Conservation (phyloP, 2,329 filamentous ascomycete species). For the Hypoxylon rubiginosum region DNA sequence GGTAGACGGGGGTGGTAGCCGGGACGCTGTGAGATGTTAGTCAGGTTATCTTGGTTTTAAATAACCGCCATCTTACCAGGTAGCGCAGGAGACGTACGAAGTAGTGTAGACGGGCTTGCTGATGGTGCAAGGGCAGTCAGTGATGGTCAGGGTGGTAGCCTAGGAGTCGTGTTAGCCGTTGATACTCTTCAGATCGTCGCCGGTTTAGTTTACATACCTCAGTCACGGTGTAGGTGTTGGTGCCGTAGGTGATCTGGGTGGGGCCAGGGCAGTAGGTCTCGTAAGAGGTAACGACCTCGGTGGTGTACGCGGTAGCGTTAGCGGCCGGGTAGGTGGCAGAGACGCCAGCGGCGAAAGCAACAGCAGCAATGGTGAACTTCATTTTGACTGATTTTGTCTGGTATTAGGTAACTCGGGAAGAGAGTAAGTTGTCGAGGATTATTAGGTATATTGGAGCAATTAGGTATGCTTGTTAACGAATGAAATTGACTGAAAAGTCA, state of each 20-base stretch:
- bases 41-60: slow-evolving; percentile 3
- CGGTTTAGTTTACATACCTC: slow-evolving; percentile 60
- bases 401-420: slow-evolving; percentile 56
- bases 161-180: slow-evolving; percentile 53
- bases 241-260: slow-evolving; percentile 73
- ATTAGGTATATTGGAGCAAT: slow-evolving; percentile 49
- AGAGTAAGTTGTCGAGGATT: slow-evolving; percentile 52
- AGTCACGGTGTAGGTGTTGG: slow-evolving; percentile 77
- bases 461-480: slow-evolving; percentile 62
- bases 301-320: slow-evolving; percentile 68
- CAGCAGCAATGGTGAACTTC: slow-evolving; percentile 71
- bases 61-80: slow-evolving; percentile 46
- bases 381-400: slow-evolving; percentile 70
- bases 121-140: slow-evolving; percentile 78
- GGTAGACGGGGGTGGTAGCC: slow-evolving; percentile 44
- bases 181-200: not conserved
- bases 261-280: slow-evolving; percentile 80
- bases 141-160: slow-evolving; percentile 78
- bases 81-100: slow-evolving; percentile 59
- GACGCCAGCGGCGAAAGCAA: slow-evolving; percentile 65
- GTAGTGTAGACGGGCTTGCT: slow-evolving; percentile 69
- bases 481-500: slow-evolving; percentile 72
- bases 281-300: slow-evolving; percentile 76
- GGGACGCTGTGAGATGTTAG: slow-evolving; percentile 49
- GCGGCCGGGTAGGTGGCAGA: slow-evolving; percentile 45